A percentile compares a stretch with the other conserved stretches of the same genome.
Evolutionary conservation across 495 filamentous ascomycete species (phyloP).

Genomic region (Penicillium bovifimosum): DNA sequence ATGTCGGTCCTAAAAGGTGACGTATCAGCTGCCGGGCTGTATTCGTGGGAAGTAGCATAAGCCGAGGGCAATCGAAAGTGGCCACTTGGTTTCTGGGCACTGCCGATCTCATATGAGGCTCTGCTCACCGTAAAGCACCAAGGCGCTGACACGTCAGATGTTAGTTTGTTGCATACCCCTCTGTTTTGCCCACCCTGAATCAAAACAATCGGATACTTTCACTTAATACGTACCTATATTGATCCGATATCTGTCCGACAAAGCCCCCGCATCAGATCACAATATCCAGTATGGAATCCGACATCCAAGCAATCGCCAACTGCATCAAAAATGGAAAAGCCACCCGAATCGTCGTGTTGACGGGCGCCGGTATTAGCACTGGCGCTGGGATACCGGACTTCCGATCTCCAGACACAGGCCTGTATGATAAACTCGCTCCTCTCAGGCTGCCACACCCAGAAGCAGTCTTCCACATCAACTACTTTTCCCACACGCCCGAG

Average conservation of each 20-base stretch:
- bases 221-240: too few species aligned
- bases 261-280: background rate
- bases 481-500: conserved; percentile 69
- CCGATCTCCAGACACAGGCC: conserved; percentile 64
- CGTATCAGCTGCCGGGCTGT: too few species aligned
- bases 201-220: too few species aligned
- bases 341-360: conserved; percentile 21
- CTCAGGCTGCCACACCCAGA: conserved; percentile 74
- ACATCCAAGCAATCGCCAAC: conserved; percentile 12
- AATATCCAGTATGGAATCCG: background rate
- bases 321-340: conserved; percentile 15
- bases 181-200: background rate
- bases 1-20: too few species aligned
- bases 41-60: too few species aligned
- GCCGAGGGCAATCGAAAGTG: too few species aligned
- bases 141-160: too few species aligned
- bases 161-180: too few species aligned
- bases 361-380: conserved; percentile 37
- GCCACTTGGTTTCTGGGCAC: too few species aligned
- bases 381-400: conserved; percentile 77
- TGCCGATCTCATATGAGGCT: too few species aligned
- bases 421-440: conserved; percentile 75
- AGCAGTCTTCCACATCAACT: conserved; percentile 68
- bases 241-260: background rate
- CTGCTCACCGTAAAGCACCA: too few species aligned